These are phyloP conservation scores for Phytophthora brassicae DNA, from an alignment of 352 stramenopile species.

Conservation along the genomic window DNA sequence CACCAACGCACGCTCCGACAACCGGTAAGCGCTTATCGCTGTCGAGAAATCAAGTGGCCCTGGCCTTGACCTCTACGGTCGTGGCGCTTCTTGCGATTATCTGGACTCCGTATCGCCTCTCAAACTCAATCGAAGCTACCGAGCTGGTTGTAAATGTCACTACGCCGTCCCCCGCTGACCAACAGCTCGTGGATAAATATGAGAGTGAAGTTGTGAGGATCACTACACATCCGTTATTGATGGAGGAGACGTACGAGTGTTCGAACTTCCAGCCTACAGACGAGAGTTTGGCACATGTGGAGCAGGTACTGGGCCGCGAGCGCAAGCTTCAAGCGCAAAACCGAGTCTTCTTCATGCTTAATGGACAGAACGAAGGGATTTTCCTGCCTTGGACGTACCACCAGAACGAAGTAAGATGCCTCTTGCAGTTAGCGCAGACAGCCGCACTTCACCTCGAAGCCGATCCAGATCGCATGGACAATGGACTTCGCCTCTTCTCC, in stretches of 20 bases:
- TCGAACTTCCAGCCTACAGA: constrained; percentile 26
- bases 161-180: constrained; percentile 4
- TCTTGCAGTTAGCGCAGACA: constrained; percentile 46
- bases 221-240: constrained; percentile 43
- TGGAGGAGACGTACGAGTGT: constrained; percentile 18
- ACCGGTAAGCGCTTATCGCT: neutral
- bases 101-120: constrained; percentile 12
- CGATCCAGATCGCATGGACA: constrained; percentile 47
- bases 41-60: constrained; percentile 23
- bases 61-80: constrained; percentile 36
- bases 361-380: constrained; percentile 61
- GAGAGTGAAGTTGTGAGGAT: constrained; percentile 55
- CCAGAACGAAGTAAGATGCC: constrained; percentile 30
- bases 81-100: constrained; percentile 39
- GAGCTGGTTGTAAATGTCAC: neutral
- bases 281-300: constrained; percentile 38
- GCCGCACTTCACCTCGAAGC: constrained; percentile 42
- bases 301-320: constrained; percentile 33
- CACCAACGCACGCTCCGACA: neutral
- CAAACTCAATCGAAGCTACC: constrained; percentile 2
- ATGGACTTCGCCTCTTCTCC: constrained; percentile 65
- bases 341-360: constrained; percentile 71
- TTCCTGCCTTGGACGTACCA: constrained; percentile 41
- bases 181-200: constrained; percentile 51
- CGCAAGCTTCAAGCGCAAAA: constrained; percentile 33